Evolutionary conservation across 306 rosid species (phyloP).

Genomic region (Phaseolus lunatus): DNA sequence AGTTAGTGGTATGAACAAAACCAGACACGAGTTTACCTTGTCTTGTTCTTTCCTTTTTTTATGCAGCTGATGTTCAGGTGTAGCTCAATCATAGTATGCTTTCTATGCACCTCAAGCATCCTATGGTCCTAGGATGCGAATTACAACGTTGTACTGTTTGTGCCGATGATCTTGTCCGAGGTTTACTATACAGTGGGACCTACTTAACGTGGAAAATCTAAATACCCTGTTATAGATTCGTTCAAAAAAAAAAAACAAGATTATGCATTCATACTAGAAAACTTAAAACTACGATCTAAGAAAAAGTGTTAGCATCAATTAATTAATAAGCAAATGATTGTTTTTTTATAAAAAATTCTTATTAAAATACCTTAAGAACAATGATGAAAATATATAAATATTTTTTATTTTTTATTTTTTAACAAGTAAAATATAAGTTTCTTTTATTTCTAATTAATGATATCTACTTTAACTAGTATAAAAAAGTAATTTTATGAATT

Average conservation of each 20-base stretch:
- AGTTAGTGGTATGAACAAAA: conserved; percentile 61
- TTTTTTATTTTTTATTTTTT: not conserved
- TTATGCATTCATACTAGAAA: too few relatives aligned
- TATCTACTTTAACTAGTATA: too few relatives aligned
- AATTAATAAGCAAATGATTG: too few relatives aligned
- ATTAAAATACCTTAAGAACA: too few relatives aligned
- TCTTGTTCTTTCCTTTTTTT: not conserved
- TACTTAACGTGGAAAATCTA: not conserved
- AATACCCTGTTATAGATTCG: too few relatives aligned
- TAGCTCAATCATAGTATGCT: not conserved
- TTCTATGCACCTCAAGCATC: conserved; percentile 4
- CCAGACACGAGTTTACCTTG: conserved; percentile 35
- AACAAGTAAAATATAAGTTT: too few relatives aligned
- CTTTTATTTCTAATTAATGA: too few relatives aligned
- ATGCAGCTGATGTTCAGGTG: not conserved
- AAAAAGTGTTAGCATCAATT: too few relatives aligned
- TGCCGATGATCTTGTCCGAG: conserved; percentile 1
- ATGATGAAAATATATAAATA: not conserved
- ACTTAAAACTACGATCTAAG: too few relatives aligned
- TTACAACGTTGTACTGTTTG: not conserved
- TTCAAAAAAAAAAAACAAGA: too few relatives aligned
- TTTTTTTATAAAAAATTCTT: too few relatives aligned
- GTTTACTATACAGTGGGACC: not conserved
- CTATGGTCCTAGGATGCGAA: conserved; percentile 22
- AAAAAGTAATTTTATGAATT: too few relatives aligned